Conservation (phyloP, 495 filamentous ascomycete species). For the Neurospora sp. region DNA sequence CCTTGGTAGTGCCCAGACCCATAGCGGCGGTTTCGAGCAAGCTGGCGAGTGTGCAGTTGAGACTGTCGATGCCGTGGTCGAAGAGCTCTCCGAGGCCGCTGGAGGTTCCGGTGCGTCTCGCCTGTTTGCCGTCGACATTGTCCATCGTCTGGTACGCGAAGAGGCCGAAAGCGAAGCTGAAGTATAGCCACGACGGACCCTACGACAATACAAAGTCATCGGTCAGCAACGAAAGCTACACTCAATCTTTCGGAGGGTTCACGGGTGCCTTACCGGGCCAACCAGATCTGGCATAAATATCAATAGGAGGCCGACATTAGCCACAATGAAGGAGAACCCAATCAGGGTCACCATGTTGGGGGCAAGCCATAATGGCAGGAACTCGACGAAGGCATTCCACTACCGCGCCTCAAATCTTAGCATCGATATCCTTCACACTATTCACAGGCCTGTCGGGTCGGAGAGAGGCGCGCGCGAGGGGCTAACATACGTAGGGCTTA, state of each 20-base stretch:
- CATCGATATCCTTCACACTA: not conserved
- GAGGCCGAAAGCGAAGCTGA: constrained; percentile 83
- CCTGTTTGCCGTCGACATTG: constrained; percentile 97
- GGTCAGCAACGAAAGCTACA: not conserved
- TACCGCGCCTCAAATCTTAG: constrained; percentile 24
- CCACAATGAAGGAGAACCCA: constrained; percentile 88
- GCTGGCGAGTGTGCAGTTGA: constrained; percentile 91
- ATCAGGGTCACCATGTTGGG: constrained; percentile 96
- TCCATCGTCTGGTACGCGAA: constrained; percentile 99
- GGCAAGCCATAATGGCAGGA: constrained; percentile 90
- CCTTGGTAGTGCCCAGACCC: constrained; percentile 70
- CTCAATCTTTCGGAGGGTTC: not conserved
- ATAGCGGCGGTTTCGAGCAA: constrained; percentile 83
- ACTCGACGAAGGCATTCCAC: constrained; percentile 96
- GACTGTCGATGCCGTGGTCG: constrained; percentile 95
- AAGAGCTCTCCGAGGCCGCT: constrained; percentile 93
- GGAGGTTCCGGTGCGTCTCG: constrained; percentile 85
- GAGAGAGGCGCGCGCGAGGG: constrained; percentile 1
- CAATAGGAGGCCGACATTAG: constrained; percentile 70
- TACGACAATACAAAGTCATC: constrained; percentile 17
- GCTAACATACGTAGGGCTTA: constrained; percentile 75
- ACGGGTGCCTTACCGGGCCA: constrained; percentile 58
- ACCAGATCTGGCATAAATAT: constrained; percentile 84
- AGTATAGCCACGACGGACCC: constrained; percentile 88
- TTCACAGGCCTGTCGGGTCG: not conserved